These are phyloP conservation scores for Tricholoma bakamatsutake DNA, from an alignment of 768 basidiomycete species.

Conservation along the genomic window DNA sequence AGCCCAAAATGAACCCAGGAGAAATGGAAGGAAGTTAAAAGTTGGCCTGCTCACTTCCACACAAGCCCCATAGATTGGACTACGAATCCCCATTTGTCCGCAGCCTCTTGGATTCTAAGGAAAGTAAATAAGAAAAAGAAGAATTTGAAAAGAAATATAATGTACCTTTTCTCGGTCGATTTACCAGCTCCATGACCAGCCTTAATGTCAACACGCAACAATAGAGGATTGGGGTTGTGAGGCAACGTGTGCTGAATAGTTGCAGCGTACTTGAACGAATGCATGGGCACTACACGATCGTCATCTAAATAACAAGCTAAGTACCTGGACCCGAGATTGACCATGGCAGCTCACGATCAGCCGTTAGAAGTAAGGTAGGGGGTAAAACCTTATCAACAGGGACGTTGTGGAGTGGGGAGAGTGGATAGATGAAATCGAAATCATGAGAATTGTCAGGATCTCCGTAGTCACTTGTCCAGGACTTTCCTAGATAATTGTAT, in stretches of 20 bases:
- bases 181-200: slow-evolving; percentile 80
- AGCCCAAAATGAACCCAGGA: slow-evolving; percentile 3
- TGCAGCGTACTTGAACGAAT: too few relatives aligned
- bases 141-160: not conserved
- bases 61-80: slow-evolving; percentile 57
- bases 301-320: too few relatives aligned
- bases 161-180: slow-evolving; percentile 61
- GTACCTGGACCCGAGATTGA: too few relatives aligned
- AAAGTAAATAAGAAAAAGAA: slow-evolving; percentile 2
- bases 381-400: slow-evolving; percentile 55
- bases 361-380: slow-evolving; percentile 64
- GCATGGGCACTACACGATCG: too few relatives aligned
- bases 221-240: slow-evolving; percentile 64
- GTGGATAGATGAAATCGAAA: slow-evolving; percentile 79
- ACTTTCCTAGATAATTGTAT: slow-evolving; percentile 39
- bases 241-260: slow-evolving; percentile 62
- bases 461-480: slow-evolving; percentile 79
- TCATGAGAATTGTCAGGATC: slow-evolving; percentile 67
- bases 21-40: too few relatives aligned
- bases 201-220: slow-evolving; percentile 75
- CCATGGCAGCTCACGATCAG: slow-evolving; percentile 76
- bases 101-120: slow-evolving; percentile 65
- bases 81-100: slow-evolving; percentile 75
- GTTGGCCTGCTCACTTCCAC: slow-evolving; percentile 26
- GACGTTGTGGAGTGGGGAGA: slow-evolving; percentile 82